Evolutionary conservation across 305 asterid species (phyloP), one percentile per base, ranked within the genome.

Genomic region (Plantago coronopus): DNA sequence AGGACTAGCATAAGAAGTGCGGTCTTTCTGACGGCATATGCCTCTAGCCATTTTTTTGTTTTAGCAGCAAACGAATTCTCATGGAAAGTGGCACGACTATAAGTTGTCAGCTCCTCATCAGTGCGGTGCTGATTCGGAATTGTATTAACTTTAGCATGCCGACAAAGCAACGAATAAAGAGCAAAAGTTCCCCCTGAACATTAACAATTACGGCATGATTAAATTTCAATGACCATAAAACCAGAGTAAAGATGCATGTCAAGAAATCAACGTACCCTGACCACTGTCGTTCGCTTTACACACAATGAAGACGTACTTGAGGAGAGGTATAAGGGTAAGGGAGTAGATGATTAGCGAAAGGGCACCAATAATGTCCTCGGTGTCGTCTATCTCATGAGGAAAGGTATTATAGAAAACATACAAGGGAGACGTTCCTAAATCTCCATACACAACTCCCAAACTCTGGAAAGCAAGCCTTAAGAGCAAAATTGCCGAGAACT

Each of bases 401-500:
- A 94, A 94, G 21, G 95, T 90, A 69, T 94, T 94, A 79, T 87
- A 79, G 86, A 89, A 94, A 51, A 94, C 99, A 70, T 94, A 94
- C 73, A 94, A 74, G 0, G 99, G 99, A 64, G 99, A 94, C 0
- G 99, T 94, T 55, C 99, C 99, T 74, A 94, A 71, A 79, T 94
- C 99, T 57, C 99, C 99, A 60, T 94, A 94, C 20, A 94, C 99
- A 48, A 94, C 96, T 62, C 99, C 99, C 34, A 94, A 74, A 63
- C 99, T 94, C 81, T 94, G 99, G 74, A 89, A 94, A 20, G 99
- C 99, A 69, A 94, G 96, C 83, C 96, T 80, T 65, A 90, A 71
- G 22, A 94, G 81, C 86, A 94, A 79, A 65, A 94, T 47, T 3
- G 93, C 55, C 0, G 99, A 90, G 66, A 82, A 87, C 72, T 86